These are phyloP conservation scores for Penicillium cinerascens DNA, from an alignment of 495 filamentous ascomycete genomes.

Conservation along the genomic window DNA sequence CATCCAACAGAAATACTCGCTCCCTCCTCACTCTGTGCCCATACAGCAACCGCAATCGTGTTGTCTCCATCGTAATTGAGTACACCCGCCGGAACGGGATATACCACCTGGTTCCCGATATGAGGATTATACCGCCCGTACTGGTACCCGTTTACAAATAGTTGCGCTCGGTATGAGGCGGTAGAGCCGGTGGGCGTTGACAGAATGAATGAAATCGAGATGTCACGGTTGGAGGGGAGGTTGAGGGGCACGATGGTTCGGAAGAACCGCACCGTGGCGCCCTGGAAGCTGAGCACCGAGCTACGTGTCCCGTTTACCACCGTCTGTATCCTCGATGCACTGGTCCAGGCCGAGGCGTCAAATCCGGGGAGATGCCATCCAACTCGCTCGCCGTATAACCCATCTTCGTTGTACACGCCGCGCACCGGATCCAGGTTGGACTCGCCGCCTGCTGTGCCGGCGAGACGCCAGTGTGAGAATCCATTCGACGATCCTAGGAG, in stretches of 20 bases:
- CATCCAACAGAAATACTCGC: conserved; percentile 35
- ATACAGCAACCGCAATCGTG: conserved; percentile 44
- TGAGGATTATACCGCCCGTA: conserved; percentile 49
- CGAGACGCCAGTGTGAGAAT: conserved; percentile 64
- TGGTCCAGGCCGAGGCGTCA: conserved; percentile 45
- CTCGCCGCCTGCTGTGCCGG: conserved; percentile 70
- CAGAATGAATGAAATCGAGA: conserved; percentile 46
- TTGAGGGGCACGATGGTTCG: conserved; percentile 52
- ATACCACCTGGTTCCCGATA: conserved; percentile 50
- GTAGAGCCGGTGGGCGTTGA: conserved; percentile 22
- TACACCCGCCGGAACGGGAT: conserved; percentile 47
- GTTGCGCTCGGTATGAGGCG: conserved; percentile 33
- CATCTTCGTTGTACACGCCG: conserved; percentile 74
- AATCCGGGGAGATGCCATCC: conserved; percentile 63
- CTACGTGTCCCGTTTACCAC: neutral
- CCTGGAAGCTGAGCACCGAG: conserved; percentile 45
- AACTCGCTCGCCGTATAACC: conserved; percentile 61
- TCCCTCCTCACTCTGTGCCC: conserved; percentile 45
- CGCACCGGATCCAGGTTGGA: conserved; percentile 60
- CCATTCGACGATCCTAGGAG: conserved; percentile 38
- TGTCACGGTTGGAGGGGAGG: conserved; percentile 37
- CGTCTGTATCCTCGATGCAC: neutral
- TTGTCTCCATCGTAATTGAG: conserved; percentile 46
- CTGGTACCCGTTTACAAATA: conserved; percentile 51
- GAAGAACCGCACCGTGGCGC: conserved; percentile 55